Conservation (phyloP, 331 rosid genomes). For the Telfairia occidentalis region DNA sequence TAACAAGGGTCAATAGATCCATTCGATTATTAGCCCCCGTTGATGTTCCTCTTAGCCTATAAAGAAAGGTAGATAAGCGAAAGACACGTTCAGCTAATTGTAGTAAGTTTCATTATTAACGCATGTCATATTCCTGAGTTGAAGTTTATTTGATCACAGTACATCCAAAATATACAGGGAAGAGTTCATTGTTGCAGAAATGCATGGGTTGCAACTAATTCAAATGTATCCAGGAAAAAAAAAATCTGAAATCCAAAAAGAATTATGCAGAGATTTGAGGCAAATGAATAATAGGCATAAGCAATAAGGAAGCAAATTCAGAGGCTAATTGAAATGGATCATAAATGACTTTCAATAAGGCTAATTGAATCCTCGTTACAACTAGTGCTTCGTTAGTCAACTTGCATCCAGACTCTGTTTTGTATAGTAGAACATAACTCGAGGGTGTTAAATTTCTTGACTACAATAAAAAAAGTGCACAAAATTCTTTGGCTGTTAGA, state of each 20-base stretch:
- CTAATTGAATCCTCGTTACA: neutral
- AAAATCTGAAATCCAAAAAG: neutral
- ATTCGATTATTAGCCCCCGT: slow-evolving; percentile 85
- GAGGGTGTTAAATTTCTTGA: neutral
- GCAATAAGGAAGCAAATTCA: too few species aligned
- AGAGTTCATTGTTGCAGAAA: neutral
- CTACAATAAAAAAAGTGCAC: neutral
- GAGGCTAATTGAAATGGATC: neutral
- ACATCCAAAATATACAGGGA: neutral
- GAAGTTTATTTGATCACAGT: neutral
- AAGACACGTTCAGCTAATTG: neutral
- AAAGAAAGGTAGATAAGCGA: neutral
- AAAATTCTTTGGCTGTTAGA: neutral
- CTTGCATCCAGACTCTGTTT: neutral
- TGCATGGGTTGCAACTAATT: neutral
- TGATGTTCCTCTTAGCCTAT: slow-evolving; percentile 71
- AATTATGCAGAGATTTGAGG: neutral
- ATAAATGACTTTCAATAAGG: neutral
- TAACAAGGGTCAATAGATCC: slow-evolving; percentile 86
- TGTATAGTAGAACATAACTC: neutral
- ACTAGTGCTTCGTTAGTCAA: neutral
- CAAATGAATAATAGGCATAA: neutral
- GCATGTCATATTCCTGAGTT: neutral
- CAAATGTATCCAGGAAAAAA: neutral
- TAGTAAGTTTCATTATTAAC: neutral